These are phyloP conservation scores for Phytophthora litchii DNA, from an alignment of 352 stramenopile species.

Conservation along the genomic window DNA sequence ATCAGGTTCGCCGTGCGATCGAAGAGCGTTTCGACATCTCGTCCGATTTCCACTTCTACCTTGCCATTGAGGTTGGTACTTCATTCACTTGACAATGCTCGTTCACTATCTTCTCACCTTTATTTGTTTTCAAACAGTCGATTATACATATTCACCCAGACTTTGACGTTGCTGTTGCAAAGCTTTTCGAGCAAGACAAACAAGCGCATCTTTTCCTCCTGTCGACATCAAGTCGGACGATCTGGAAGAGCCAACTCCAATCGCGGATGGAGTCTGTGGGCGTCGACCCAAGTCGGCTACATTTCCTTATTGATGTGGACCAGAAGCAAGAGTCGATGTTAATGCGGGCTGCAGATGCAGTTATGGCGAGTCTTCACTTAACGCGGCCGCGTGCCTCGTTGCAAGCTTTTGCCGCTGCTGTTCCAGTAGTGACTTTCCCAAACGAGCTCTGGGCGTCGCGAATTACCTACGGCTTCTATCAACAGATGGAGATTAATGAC, in stretches of 20 bases:
- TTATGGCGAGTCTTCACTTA: slow-evolving; percentile 64
- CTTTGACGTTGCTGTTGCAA: slow-evolving; percentile 58
- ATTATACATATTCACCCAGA: slow-evolving; percentile 79
- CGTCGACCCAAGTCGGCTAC: slow-evolving; percentile 38
- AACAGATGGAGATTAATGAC: slow-evolving; percentile 65
- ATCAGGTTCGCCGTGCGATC: slow-evolving; percentile 53
- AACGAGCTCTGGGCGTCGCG: slow-evolving; percentile 67
- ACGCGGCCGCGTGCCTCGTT: slow-evolving; percentile 54
- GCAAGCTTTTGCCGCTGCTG: slow-evolving; percentile 61
- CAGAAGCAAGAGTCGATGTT: slow-evolving; percentile 57
- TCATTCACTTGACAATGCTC: background rate
- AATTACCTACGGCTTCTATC: slow-evolving; percentile 70
- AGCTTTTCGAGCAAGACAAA: slow-evolving; percentile 51
- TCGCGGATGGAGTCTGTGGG: slow-evolving; percentile 45
- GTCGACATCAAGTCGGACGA: slow-evolving; percentile 50
- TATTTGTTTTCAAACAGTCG: slow-evolving; percentile 42
- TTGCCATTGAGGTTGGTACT: slow-evolving; percentile 62
- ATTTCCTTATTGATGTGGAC: slow-evolving; percentile 70
- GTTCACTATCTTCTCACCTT: too few species aligned
- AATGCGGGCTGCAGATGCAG: slow-evolving; percentile 56
- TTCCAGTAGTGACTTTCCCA: slow-evolving; percentile 68
- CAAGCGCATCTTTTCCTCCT: slow-evolving; percentile 70
- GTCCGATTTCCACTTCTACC: slow-evolving; percentile 62
- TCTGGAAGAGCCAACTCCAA: slow-evolving; percentile 58
- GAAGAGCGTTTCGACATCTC: slow-evolving; percentile 64